Evolutionary conservation across 2,329 filamentous ascomycete genomes (phyloP).

Genomic region (Aspergillus pseudotamarii): DNA sequence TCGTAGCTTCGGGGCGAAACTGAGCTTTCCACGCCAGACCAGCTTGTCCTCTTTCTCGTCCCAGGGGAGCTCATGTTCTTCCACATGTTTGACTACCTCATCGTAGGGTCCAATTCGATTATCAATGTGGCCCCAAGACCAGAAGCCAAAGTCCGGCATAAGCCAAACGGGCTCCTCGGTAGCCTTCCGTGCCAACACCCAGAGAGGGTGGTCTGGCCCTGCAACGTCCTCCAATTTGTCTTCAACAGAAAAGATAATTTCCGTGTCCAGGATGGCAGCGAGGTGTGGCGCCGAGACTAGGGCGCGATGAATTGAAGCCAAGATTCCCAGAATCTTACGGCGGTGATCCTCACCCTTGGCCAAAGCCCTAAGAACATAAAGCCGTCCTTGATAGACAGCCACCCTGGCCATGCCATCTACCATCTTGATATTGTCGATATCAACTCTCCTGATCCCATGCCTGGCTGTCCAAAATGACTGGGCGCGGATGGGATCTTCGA

Average conservation of each 20-base stretch:
- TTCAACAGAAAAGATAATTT: slow-evolving; percentile 45
- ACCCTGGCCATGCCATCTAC: slow-evolving; percentile 30
- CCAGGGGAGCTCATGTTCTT: slow-evolving; percentile 21
- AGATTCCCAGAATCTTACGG: slow-evolving; percentile 35
- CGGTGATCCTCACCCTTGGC: slow-evolving; percentile 29
- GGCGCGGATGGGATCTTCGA: slow-evolving; percentile 29
- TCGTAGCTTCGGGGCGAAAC: slow-evolving; percentile 35
- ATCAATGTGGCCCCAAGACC: slow-evolving; percentile 43
- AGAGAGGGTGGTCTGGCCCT: slow-evolving; percentile 34
- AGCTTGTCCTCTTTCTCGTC: slow-evolving; percentile 39
- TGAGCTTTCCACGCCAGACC: slow-evolving; percentile 49
- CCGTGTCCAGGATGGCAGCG: slow-evolving; percentile 40
- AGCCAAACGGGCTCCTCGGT: slow-evolving; percentile 47
- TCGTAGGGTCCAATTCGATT: slow-evolving; percentile 26
- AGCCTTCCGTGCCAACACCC: slow-evolving; percentile 39
- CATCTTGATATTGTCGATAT: slow-evolving; percentile 25
- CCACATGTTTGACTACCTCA: slow-evolving; percentile 24
- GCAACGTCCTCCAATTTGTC: slow-evolving; percentile 42
- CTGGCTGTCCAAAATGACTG: slow-evolving; percentile 20
- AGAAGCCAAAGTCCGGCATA: slow-evolving; percentile 54
- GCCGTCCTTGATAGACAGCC: slow-evolving; percentile 27
- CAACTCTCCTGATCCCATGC: slow-evolving; percentile 17
- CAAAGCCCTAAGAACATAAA: slow-evolving; percentile 27
- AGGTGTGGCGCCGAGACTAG: slow-evolving; percentile 37
- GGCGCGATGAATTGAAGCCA: slow-evolving; percentile 48